These are phyloP conservation scores for Albophoma yamanashiensis DNA, from an alignment of 2,329 filamentous ascomycete species.

Conservation along the genomic window DNA sequence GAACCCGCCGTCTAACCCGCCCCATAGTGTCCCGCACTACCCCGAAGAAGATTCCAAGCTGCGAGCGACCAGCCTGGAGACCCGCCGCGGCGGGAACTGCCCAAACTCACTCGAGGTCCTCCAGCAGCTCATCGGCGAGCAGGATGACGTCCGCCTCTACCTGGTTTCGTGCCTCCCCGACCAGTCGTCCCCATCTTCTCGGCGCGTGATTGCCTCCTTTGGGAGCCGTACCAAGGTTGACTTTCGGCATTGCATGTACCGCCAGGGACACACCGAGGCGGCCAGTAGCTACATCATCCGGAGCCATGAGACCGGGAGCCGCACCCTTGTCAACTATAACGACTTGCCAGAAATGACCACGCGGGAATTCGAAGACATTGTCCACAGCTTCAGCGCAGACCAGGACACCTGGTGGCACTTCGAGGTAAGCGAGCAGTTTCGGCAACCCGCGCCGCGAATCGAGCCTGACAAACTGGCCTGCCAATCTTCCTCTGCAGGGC, in stretches of 20 bases:
- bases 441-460: background rate
- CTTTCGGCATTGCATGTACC: slow-evolving; percentile 48
- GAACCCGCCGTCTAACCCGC: background rate
- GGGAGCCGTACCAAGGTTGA: slow-evolving; percentile 29
- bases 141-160: slow-evolving; percentile 20
- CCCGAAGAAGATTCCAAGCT: slow-evolving; percentile 64
- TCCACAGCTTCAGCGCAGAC: slow-evolving; percentile 23
- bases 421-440: slow-evolving; percentile 36
- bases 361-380: slow-evolving; percentile 44
- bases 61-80: slow-evolving; percentile 47
- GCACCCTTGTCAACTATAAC: slow-evolving; percentile 64
- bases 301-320: slow-evolving; percentile 44
- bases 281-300: slow-evolving; percentile 62
- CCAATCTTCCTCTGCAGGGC: slow-evolving; percentile 31
- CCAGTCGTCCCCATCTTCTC: slow-evolving; percentile 36
- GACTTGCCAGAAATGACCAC: slow-evolving; percentile 56
- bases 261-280: slow-evolving; percentile 40
- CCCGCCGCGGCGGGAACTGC: slow-evolving; percentile 62
- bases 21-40: slow-evolving; percentile 49
- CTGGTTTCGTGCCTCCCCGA: slow-evolving; percentile 45
- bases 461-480: background rate
- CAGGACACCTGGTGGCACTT: slow-evolving; percentile 57
- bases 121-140: slow-evolving; percentile 42
- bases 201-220: slow-evolving; percentile 44
- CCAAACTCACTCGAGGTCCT: slow-evolving; percentile 63